Conservation (phyloP, 768 basidiomycete genomes). For the Sporobolomyces pararoseus region DNA sequence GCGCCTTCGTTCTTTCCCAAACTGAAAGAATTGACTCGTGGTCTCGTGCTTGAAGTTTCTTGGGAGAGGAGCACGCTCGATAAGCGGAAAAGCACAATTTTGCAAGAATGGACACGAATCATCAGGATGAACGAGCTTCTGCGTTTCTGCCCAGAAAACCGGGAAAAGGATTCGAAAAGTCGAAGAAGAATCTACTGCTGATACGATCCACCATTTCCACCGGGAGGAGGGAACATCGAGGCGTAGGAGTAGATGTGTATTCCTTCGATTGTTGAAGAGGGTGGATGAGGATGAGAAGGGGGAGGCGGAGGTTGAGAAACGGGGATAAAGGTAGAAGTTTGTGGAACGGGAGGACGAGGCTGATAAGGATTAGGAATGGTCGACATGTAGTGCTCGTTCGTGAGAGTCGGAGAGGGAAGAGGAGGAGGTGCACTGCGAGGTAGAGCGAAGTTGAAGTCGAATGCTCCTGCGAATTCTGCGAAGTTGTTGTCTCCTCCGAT, state of each 20-base stretch:
- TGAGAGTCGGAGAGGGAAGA: constrained; percentile 16
- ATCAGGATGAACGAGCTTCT: no score
- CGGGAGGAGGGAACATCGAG: background rate
- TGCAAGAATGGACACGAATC: no score
- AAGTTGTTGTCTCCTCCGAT: background rate
- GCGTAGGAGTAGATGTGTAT: background rate
- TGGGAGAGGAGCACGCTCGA: no score
- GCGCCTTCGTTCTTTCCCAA: no score
- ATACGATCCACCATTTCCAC: no score
- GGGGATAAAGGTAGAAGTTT: background rate
- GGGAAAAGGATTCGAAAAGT: no score
- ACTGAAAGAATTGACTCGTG: no score
- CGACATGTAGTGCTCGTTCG: background rate
- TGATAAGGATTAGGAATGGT: background rate
- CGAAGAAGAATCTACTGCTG: no score
- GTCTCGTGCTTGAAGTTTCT: no score
- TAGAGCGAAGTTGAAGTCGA: constrained; percentile 27
- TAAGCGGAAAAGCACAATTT: no score
- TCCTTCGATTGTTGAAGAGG: background rate
- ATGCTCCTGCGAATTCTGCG: constrained; percentile 6
- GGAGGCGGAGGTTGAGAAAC: background rate
- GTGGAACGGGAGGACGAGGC: background rate
- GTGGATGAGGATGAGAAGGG: background rate
- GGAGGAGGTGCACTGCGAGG: background rate
- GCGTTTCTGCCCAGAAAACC: no score